Percentiles rank a stretch among this genome's conserved stretches.
These are phyloP conservation scores for Aspergillus sparsus DNA, from an alignment of 495 filamentous ascomycete species.

Conservation along the genomic window DNA sequence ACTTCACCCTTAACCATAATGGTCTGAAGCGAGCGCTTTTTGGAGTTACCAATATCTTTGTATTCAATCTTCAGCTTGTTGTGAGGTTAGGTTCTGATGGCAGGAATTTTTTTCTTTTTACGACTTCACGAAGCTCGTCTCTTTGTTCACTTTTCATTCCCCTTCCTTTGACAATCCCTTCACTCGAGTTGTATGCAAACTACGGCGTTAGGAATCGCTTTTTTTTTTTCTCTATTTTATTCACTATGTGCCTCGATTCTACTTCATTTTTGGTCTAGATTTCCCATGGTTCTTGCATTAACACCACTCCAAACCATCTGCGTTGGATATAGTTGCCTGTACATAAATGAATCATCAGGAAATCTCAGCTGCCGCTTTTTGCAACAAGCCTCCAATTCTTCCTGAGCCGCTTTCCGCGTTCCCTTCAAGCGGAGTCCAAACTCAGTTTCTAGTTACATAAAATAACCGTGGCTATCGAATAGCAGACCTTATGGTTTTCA, in stretches of 20 bases:
- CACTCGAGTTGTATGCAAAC: conserved; percentile 1
- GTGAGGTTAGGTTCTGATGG: too few relatives aligned
- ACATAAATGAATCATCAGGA: neutral
- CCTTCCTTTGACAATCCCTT: neutral
- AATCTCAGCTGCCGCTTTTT: neutral
- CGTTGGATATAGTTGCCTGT: neutral
- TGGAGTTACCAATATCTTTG: neutral
- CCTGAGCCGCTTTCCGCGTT: too few relatives aligned
- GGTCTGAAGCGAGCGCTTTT: neutral
- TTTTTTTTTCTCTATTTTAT: neutral
- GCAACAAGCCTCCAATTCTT: too few relatives aligned
- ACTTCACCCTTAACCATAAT: neutral
- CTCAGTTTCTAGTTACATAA: too few relatives aligned
- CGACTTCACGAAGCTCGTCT: neutral
- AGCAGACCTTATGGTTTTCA: too few relatives aligned
- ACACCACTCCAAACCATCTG: neutral
- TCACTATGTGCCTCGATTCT: conserved; percentile 17
- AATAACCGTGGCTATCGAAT: too few relatives aligned
- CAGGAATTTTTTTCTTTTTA: neutral
- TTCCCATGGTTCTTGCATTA: conserved; percentile 1
- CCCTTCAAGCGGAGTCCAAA: too few relatives aligned
- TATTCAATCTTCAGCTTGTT: neutral
- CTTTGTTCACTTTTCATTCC: neutral
- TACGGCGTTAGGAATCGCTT: conserved; percentile 19
- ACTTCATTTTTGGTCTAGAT: neutral